Conservation (phyloP, 352 stramenopile genomes). For the Phytophthora sp. region DNA sequence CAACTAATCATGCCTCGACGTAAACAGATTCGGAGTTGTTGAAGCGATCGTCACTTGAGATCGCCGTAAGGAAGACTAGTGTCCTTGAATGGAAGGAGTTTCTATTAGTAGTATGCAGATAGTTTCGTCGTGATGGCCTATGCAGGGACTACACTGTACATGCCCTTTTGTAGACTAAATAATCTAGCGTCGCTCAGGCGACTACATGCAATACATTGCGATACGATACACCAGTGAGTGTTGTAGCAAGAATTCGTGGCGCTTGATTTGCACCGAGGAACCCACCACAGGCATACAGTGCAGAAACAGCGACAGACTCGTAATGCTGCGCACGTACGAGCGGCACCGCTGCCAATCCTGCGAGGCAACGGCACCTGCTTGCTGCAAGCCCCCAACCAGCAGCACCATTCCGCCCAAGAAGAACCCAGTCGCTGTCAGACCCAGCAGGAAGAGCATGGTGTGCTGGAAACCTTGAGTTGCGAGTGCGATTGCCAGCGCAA, state of each 20-base stretch:
- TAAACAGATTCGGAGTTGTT: too few relatives aligned
- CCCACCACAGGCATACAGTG: slow-evolving; percentile 72
- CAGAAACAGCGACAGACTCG: slow-evolving; percentile 82
- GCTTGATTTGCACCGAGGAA: slow-evolving; percentile 68
- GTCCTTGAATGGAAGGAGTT: too few relatives aligned
- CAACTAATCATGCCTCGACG: background rate
- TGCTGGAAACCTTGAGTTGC: slow-evolving; percentile 61
- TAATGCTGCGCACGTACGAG: slow-evolving; percentile 78
- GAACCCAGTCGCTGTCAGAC: slow-evolving; percentile 46
- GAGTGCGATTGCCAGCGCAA: slow-evolving; percentile 42
- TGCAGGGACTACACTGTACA: background rate
- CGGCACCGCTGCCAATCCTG: slow-evolving; percentile 76
- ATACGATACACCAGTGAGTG: slow-evolving; percentile 82
- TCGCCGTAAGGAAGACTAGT: too few relatives aligned
- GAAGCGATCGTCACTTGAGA: too few relatives aligned
- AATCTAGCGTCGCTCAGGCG: background rate
- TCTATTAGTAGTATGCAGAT: background rate
- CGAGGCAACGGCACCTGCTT: slow-evolving; percentile 50
- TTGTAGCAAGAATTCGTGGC: slow-evolving; percentile 75
- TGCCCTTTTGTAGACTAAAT: slow-evolving; percentile 6
- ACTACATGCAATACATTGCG: slow-evolving; percentile 74
- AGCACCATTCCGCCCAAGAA: slow-evolving; percentile 67
- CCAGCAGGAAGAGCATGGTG: slow-evolving; percentile 63
- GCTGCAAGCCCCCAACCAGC: slow-evolving; percentile 64
- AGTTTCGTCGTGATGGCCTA: background rate